phyloP scores from a whole-genome alignment of 805 yeast species.

The Debaryomyces prosopidis region DNA sequence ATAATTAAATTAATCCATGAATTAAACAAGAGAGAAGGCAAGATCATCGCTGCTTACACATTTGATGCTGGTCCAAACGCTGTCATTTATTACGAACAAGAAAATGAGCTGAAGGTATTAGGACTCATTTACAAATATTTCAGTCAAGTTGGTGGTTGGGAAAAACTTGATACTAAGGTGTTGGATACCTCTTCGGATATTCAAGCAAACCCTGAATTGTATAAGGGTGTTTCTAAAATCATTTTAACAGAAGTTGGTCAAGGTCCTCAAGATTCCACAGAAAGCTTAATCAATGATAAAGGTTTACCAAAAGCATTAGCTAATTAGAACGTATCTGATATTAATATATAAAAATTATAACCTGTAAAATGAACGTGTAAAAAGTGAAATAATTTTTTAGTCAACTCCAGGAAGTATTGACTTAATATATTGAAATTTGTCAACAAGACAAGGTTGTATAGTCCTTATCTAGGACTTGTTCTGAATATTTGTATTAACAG shows the following conservation, averaged over 20 bases:
- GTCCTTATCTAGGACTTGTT: too few species aligned
- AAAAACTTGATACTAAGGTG: constrained; percentile 21
- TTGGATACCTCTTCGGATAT: constrained; percentile 25
- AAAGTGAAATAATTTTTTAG: too few species aligned
- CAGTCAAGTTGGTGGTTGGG: constrained; percentile 70
- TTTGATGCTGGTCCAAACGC: constrained; percentile 99
- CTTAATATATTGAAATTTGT: too few species aligned
- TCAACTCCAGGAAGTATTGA: too few species aligned
- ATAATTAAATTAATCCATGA: constrained; percentile 76
- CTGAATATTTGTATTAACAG: too few species aligned
- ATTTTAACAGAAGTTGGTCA: constrained; percentile 85
- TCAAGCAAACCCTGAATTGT: constrained; percentile 51
- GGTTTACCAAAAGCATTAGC: constrained; percentile 57
- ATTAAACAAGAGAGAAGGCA: constrained; percentile 67
- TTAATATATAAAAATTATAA: neutral
- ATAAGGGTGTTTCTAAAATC: constrained; percentile 75
- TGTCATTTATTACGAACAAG: constrained; percentile 82
- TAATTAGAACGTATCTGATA: neutral
- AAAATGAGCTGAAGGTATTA: constrained; percentile 72
- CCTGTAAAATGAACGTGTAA: neutral
- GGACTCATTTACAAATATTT: constrained; percentile 67
- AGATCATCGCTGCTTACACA: constrained; percentile 88
- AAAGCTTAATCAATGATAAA: constrained; percentile 53
- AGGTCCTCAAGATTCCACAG: constrained; percentile 71
- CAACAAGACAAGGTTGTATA: too few species aligned